phyloP scores from a whole-genome alignment of 192 early-diverging fungal genomes.

The Piromyces finnis region DNA sequence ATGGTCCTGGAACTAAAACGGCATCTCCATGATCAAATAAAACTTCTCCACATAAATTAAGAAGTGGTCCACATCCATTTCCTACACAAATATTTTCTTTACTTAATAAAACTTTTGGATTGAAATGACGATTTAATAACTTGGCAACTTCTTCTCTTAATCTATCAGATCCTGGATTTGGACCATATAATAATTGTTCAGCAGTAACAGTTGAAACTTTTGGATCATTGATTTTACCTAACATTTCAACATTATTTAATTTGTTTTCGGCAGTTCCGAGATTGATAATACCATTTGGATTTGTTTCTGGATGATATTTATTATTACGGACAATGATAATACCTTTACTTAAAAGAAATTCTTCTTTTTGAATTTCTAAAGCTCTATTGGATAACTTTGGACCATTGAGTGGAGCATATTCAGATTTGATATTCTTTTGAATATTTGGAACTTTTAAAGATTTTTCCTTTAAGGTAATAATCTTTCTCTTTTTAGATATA shows the following conservation, averaged over 20 bases:
- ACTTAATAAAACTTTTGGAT: conserved; percentile 14
- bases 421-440: background rate
- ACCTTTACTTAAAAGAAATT: background rate
- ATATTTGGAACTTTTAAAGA: background rate
- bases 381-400: background rate
- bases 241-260: conserved; percentile 31
- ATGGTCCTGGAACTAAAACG: conserved; percentile 54
- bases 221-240: conserved; percentile 24
- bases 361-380: background rate
- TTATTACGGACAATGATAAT: background rate
- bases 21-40: conserved; percentile 54
- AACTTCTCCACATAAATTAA: conserved; percentile 42
- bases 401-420: background rate
- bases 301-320: conserved; percentile 7
- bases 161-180: conserved; percentile 26
- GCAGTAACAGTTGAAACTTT: background rate
- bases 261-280: conserved; percentile 64
- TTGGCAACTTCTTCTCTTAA: conserved; percentile 40
- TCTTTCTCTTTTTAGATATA: too few relatives aligned
- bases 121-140: conserved; percentile 47
- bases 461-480: too few relatives aligned
- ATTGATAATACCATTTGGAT: conserved; percentile 62
- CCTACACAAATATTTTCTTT: conserved; percentile 34
- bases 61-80: conserved; percentile 45
- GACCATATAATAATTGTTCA: conserved; percentile 12